Base-by-base conservation (phyloP, 179 eudicot species). In the Beta macrorhiza region DNA sequence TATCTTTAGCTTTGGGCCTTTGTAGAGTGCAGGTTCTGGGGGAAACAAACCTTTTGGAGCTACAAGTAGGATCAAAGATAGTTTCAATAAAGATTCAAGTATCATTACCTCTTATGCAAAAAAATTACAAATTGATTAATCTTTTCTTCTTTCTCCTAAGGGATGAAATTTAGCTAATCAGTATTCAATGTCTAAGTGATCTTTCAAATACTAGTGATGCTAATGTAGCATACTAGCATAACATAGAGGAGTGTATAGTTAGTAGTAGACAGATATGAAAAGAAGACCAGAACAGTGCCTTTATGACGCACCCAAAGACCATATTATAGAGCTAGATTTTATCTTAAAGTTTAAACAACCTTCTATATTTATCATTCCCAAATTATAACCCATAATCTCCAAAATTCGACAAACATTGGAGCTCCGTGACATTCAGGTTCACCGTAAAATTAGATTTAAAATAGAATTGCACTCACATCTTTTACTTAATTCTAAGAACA, bases 41-140 rank as follows among this genome's bases (percentile, higher is more conserved):
- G 97, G 99, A 87, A 96, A 96, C 80, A 96, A 88, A 42, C 99
- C 99, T 83, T 92, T 96, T 47, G 99, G 97, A 87, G 99, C 99
- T 94, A 97, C 86, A 81, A 88, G 75, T 65, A 44, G 72, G 73
- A 79, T 69, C 78, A 80, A 75, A 55, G 6, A 42, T 47, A 72
- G 74, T 49, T 80, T 70, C 69, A 81, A 74, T 74, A 5, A 37
- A 45, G 10, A 59, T 5, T 19, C 37, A 68, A 47, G 3, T 15
- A 15, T 75, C 71, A 53, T 42, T 73, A 53, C 57, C 55, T 37
- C 73, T 59, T 3, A 62, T 11, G 57, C 62, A 74, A 9, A 10
- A 7, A 10, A 17, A 22, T 15, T 53, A 17, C 53, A 32, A 67
- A 4, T 4, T 25, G 42, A 37, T 49, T 49, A 49, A 5, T 7